Base-by-base conservation (phyloP, 106 monocot genomes). In the Platanthera zijinensis region DNA sequence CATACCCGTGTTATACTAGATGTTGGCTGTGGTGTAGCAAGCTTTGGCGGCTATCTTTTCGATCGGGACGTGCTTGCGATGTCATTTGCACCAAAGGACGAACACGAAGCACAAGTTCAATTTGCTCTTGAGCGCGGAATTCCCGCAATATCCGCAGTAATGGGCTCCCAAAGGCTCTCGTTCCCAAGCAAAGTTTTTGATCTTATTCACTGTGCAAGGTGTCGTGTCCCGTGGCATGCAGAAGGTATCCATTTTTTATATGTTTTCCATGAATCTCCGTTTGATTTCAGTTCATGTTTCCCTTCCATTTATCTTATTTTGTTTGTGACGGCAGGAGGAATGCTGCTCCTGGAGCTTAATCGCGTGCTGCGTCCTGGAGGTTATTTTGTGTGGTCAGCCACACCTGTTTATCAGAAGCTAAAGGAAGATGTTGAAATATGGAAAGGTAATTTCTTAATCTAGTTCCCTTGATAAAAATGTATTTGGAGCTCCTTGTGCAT, bases 61-160 rank as follows among this genome's bases (percentile, higher is more conserved):
- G 96, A 96, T 17, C 85, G 92, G 63, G 90, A 93, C 76, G 96
- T 87, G 25, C 74, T 96, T 39, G 48, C 96, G 10, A 89, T 96
- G 92, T 96, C 96, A 30, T 95, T 95, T 76, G 95, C 95, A 13
- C 95, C 95, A 46, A 95, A 95, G 80, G 95, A 95, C 77, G 95
- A 95, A 78, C 95, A 95, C 77, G 92, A 92, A 83, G 95, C 95
- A 50, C 95, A 95, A 76, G 87, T 95, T 77, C 96, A 96, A 54
- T 84, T 96, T 72, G 96, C 96, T 66, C 84, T 96, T 10, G 96
- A 96, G 72, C 84, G 96, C 51, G 96, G 96, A 56, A 93, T 96
- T 67, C 96, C 96, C 32, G 96, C 92, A 48, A 90, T 96, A 79
- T 96, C 96, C 74, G 96, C 96, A 49, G 96, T 96, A 18, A 96